phyloP scores from a whole-genome alignment of 768 basidiomycete species.

The Lactarius quietus region DNA sequence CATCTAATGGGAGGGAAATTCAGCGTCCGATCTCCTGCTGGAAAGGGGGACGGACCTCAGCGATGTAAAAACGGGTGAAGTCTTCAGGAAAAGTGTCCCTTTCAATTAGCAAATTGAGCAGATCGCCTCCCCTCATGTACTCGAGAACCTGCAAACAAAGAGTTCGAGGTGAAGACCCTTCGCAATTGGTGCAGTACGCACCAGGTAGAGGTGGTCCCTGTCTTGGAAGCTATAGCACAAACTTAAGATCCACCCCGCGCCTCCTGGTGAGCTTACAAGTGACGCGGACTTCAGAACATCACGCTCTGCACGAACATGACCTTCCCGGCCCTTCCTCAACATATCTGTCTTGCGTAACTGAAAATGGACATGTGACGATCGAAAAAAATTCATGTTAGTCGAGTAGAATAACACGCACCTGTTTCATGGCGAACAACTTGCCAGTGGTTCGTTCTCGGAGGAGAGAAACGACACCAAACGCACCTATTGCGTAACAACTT shows the following conservation, averaged over 20 bases:
- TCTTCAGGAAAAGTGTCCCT: conserved; percentile 86
- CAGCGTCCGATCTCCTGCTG: conserved; percentile 5
- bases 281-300: conserved; percentile 92
- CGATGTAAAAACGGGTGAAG: conserved; percentile 90
- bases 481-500: conserved; percentile 50
- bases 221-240: conserved; percentile 95
- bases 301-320: conserved; percentile 93
- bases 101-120: conserved; percentile 93
- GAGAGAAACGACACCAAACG: conserved; percentile 94
- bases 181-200: conserved; percentile 39
- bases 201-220: conserved; percentile 91
- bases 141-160: conserved; percentile 72
- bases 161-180: conserved; percentile 42
- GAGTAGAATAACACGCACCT: conserved; percentile 47
- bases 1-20: conserved; percentile 55
- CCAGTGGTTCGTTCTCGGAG: conserved; percentile 80
- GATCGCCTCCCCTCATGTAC: conserved; percentile 95
- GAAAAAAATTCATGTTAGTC: conserved; percentile 17
- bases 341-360: conserved; percentile 87
- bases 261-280: conserved; percentile 64
- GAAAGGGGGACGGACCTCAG: conserved; percentile 59
- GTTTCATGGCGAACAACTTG: conserved; percentile 92
- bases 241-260: conserved; percentile 92
- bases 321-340: conserved; percentile 96
- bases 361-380: conserved; percentile 23